Evolutionary conservation across 495 filamentous ascomycete genomes (phyloP), one percentile per base, ranked within the genome.

Genomic region (Penicillium angulare): DNA sequence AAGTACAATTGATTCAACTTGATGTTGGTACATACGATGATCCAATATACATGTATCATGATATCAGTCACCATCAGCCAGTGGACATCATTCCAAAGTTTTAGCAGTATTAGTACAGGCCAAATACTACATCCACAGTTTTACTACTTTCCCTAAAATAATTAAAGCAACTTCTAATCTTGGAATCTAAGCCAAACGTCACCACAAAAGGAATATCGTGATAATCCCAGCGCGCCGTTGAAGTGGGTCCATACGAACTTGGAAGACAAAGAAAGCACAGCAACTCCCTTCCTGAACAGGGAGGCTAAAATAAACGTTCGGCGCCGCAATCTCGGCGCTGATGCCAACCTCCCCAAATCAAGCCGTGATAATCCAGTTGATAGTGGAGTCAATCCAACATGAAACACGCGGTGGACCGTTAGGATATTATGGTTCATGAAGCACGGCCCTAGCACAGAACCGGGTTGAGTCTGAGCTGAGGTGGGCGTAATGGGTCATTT

Each of bases 321-420:
- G 33, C 32, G 39, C 22, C 33, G 16, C n/a, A 38, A 24, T 26
- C 5, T 20, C 20, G 22, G 86, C 87, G 53, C 89, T 90, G 32
- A 85, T 85, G 55, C 81, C 81, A 35, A 82, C 83, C 21, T 75
- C 80, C 1, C 82, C 81, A 20, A 77, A 69, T 44, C 52, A 78
- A 20, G 74, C 79, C 64, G 87, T 88, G n/a, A n/a, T n/a, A n/a
- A n/a, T n/a, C n/a, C n/a, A n/a, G n/a, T n/a, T n/a, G 18, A 75
- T 76, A 95, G 27, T 82, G 75, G 42, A 92, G 92, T 61, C 82
- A 87, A 67, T 85, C 80, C 31, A 89, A 88, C 69, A 90, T 48
- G 45, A 48, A 48, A 48, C 45, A 39, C 18, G 3, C 32, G 22
- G 45, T 48, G 45, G 45, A 38, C 45, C 45, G 33, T 38, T 39